Percentiles rank a stretch among this genome's conserved stretches.
These are phyloP conservation scores for Penicillium ochrochloron DNA, from an alignment of 495 filamentous ascomycete genomes.

Conservation along the genomic window DNA sequence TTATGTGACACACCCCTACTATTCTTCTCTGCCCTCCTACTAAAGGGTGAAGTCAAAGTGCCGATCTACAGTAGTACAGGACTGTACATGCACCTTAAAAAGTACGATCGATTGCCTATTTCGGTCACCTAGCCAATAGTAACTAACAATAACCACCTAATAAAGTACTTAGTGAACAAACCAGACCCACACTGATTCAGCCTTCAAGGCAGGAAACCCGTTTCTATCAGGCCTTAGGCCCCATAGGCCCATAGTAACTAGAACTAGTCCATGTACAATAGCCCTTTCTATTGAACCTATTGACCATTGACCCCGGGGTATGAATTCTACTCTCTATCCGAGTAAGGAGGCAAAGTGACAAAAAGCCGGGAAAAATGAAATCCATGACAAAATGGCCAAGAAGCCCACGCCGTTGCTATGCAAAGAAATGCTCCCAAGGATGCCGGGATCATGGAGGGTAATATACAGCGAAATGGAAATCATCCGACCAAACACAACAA, in stretches of 20 bases:
- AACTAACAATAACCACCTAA: not conserved
- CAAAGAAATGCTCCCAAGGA: constrained; percentile 26
- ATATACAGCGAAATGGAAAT: constrained; percentile 26
- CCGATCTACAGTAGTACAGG: not conserved
- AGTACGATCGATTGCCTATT: not conserved
- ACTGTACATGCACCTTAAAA: not conserved
- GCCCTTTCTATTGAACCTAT: constrained; percentile 13
- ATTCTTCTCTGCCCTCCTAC: not conserved
- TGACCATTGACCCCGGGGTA: not conserved
- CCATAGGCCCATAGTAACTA: not conserved
- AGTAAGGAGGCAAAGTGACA: not conserved
- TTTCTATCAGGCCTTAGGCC: constrained; percentile 9
- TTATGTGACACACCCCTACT: not conserved
- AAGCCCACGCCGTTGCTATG: constrained; percentile 39
- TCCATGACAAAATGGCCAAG: constrained; percentile 7
- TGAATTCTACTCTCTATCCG: not conserved
- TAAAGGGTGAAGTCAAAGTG: not conserved
- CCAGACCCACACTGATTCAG: constrained; percentile 33
- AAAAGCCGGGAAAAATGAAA: constrained; percentile 6
- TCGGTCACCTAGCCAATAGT: constrained; percentile 1
- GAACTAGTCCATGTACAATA: constrained; percentile 24
- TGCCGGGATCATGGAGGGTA: constrained; percentile 27
- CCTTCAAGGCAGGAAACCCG: constrained; percentile 9
- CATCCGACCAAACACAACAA: constrained; percentile 13
- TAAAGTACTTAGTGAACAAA: constrained; percentile 18